Conservation (phyloP, 169 alveolate species). For the Plasmodium cynomolgi region DNA sequence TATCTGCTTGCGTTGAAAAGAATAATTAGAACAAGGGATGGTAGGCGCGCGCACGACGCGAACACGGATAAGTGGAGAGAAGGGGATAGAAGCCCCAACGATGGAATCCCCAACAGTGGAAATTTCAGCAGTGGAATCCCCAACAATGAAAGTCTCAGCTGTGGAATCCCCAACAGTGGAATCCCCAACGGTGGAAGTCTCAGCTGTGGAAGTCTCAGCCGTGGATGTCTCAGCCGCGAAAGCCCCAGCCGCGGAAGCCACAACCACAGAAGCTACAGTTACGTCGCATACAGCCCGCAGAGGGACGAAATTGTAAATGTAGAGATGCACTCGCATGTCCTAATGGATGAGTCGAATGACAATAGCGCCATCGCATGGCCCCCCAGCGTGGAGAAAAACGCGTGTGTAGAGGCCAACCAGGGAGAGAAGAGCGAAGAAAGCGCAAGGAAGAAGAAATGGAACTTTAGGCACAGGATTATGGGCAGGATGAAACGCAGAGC, state of each 20-base stretch:
- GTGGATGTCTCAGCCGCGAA: no score
- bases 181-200: neutral
- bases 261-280: neutral
- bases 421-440: neutral
- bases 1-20: slow-evolving; percentile 11
- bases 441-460: slow-evolving; percentile 15
- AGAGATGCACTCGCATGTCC: neutral
- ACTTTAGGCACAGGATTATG: neutral
- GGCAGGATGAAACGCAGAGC: neutral
- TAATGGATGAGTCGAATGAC: neutral
- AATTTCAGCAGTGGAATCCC: no score
- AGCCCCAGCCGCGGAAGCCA: neutral
- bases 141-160: no score
- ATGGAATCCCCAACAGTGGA: no score
- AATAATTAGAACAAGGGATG: slow-evolving; percentile 28
- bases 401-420: neutral
- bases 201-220: no score
- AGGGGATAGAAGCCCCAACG: neutral
- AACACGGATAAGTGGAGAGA: neutral
- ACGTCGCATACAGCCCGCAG: neutral
- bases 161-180: neutral
- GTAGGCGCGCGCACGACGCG: neutral
- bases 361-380: neutral
- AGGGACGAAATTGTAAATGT: neutral
- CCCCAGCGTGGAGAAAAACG: neutral